Evolutionary conservation across 2,329 filamentous ascomycete species (phyloP).

Genomic region (Ceratocystis eucalypticola): DNA sequence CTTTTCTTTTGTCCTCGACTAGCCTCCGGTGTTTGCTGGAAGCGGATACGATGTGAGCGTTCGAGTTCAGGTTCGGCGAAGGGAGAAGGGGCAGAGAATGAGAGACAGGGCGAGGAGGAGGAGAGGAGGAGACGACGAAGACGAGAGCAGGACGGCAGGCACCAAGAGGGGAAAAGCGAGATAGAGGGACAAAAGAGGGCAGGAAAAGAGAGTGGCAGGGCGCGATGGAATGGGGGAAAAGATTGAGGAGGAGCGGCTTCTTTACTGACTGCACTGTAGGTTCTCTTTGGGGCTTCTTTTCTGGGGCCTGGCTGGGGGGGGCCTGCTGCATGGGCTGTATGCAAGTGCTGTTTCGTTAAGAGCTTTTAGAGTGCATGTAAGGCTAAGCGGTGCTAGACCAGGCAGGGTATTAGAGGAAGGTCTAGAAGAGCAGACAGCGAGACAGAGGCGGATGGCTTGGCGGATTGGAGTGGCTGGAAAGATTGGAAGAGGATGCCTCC

Average conservation of each 20-base stretch:
- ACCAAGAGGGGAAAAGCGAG: not conserved
- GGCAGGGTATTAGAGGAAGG: not conserved
- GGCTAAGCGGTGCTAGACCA: not conserved
- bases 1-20: not conserved
- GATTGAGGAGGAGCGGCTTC: not conserved
- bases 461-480: too few species aligned
- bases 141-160: not conserved
- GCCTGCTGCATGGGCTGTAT: not conserved
- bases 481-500: too few species aligned
- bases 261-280: not conserved
- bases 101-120: not conserved
- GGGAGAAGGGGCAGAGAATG: not conserved
- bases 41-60: not conserved
- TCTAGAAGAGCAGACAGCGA: not conserved
- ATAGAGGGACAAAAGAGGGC: not conserved
- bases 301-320: too few species aligned
- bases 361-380: not conserved
- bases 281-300: slow-evolving; percentile 4
- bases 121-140: not conserved
- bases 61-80: not conserved
- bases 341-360: not conserved
- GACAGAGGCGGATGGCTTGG: not conserved
- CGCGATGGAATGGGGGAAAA: slow-evolving; percentile 3
- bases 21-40: not conserved
- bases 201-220: slow-evolving; percentile 5